Percentiles rank a stretch among this genome's conserved stretches.
phyloP scores from a whole-genome alignment of 2,329 filamentous ascomycete species.

The Byssothecium circinans region DNA sequence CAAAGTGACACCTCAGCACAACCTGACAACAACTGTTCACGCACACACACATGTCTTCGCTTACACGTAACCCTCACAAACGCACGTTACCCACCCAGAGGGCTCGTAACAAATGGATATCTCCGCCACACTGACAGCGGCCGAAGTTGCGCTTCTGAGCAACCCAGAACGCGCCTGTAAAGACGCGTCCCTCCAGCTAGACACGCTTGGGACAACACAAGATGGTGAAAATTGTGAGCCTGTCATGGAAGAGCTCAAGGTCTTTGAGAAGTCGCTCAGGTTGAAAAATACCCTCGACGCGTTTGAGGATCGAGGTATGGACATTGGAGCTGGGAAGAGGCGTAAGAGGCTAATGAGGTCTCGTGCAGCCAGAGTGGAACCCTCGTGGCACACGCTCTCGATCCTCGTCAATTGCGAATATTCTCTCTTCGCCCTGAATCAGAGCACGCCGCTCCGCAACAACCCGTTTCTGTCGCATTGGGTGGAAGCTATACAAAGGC shows the following conservation, averaged over 20 bases:
- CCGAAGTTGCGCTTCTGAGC: slow-evolving; percentile 29
- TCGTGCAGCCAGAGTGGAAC: slow-evolving; percentile 14
- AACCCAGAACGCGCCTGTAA: slow-evolving; percentile 18
- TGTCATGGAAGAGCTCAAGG: not conserved
- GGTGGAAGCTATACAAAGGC: slow-evolving; percentile 39
- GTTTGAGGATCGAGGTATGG: slow-evolving; percentile 22
- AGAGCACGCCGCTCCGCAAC: slow-evolving; percentile 29
- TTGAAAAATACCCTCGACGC: slow-evolving; percentile 39
- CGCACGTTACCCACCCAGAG: slow-evolving; percentile 4
- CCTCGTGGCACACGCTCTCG: slow-evolving; percentile 27
- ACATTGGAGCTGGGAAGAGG: not conserved
- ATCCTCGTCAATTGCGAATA: slow-evolving; percentile 42
- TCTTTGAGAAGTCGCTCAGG: slow-evolving; percentile 32
- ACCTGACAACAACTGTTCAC: not conserved
- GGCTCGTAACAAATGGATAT: slow-evolving; percentile 29
- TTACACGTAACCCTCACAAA: not conserved
- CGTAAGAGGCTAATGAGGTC: slow-evolving; percentile 2
- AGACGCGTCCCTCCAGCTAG: slow-evolving; percentile 15
- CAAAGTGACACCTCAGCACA: slow-evolving; percentile 10
- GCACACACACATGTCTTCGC: slow-evolving; percentile 22
- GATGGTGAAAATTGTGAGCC: slow-evolving; percentile 2
- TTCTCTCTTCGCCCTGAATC: slow-evolving; percentile 36
- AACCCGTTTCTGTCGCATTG: slow-evolving; percentile 47
- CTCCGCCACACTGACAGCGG: slow-evolving; percentile 21
- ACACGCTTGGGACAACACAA: not conserved